Conservation (phyloP, 345 rosid genomes). For the Gossypium arboreum region DNA sequence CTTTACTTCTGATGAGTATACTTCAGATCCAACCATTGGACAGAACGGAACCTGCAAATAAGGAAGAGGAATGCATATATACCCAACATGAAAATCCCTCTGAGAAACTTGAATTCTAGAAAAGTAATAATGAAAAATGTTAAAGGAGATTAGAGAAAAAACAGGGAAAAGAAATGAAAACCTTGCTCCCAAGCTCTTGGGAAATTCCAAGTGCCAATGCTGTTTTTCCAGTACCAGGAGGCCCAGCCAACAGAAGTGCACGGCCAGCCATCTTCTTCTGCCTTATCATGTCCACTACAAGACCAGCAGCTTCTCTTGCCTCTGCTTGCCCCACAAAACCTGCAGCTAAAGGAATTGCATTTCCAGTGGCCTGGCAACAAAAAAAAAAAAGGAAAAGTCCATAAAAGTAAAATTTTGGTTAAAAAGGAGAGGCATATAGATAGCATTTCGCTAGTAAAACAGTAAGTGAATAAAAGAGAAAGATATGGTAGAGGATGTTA, state of each 20-base stretch:
- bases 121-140: not conserved
- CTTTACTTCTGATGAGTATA: constrained; percentile 97
- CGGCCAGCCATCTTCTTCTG: constrained; percentile 99
- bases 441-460: not conserved
- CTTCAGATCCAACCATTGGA: constrained; percentile 99
- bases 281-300: constrained; percentile 93
- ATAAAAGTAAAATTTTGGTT: not conserved
- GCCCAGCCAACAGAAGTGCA: constrained; percentile 90
- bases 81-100: not conserved
- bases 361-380: constrained; percentile 53
- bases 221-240: constrained; percentile 98
- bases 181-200: constrained; percentile 99
- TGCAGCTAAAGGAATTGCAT: constrained; percentile 68
- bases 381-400: not conserved
- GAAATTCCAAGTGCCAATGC: constrained; percentile 91
- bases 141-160: not conserved
- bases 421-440: not conserved
- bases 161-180: constrained; percentile 16
- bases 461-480: not conserved
- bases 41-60: constrained; percentile 86
- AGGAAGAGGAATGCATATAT: not conserved
- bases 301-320: constrained; percentile 96
- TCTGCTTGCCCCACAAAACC: constrained; percentile 96
- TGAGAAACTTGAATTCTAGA: not conserved
- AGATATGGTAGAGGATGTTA: not conserved